phyloP scores from a whole-genome alignment of 768 basidiomycete species.

The Termitomyces sp. region DNA sequence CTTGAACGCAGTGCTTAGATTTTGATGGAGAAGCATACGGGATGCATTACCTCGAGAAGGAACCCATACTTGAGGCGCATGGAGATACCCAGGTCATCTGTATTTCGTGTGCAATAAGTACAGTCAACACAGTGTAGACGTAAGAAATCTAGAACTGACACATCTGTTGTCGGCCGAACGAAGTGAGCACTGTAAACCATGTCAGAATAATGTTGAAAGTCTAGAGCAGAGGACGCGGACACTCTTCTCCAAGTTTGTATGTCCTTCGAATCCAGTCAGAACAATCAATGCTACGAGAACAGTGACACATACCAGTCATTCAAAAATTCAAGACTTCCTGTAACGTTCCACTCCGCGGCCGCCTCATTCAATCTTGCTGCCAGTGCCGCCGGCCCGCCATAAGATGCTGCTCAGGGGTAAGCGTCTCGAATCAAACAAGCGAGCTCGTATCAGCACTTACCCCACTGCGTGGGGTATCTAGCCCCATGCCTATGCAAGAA shows the following conservation, averaged over 20 bases:
- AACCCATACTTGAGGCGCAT: slow-evolving; percentile 77
- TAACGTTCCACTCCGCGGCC: slow-evolving; percentile 56
- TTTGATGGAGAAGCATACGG: not conserved
- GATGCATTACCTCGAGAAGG: slow-evolving; percentile 46
- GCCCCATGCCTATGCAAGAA: slow-evolving; percentile 82
- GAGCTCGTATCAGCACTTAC: slow-evolving; percentile 31
- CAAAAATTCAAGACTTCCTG: slow-evolving; percentile 66
- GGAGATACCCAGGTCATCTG: slow-evolving; percentile 64
- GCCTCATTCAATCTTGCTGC: slow-evolving; percentile 47
- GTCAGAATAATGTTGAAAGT: slow-evolving; percentile 9
- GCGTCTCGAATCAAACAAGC: not conserved
- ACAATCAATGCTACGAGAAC: not conserved
- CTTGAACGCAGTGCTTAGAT: slow-evolving; percentile 17
- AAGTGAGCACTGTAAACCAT: slow-evolving; percentile 61
- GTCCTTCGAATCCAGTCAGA: slow-evolving; percentile 43
- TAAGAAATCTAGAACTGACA: slow-evolving; percentile 47
- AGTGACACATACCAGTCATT: slow-evolving; percentile 65
- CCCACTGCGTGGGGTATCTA: slow-evolving; percentile 58
- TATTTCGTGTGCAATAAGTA: not conserved
- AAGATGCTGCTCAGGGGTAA: slow-evolving; percentile 34
- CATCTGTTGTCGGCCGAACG: slow-evolving; percentile 83
- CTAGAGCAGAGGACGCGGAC: slow-evolving; percentile 25
- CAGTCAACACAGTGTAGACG: not conserved
- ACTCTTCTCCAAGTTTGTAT: slow-evolving; percentile 86
- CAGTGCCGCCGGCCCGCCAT: slow-evolving; percentile 58